Base-by-base conservation (phyloP, 2,329 filamentous ascomycete genomes). In the Cordyceps javanica region DNA sequence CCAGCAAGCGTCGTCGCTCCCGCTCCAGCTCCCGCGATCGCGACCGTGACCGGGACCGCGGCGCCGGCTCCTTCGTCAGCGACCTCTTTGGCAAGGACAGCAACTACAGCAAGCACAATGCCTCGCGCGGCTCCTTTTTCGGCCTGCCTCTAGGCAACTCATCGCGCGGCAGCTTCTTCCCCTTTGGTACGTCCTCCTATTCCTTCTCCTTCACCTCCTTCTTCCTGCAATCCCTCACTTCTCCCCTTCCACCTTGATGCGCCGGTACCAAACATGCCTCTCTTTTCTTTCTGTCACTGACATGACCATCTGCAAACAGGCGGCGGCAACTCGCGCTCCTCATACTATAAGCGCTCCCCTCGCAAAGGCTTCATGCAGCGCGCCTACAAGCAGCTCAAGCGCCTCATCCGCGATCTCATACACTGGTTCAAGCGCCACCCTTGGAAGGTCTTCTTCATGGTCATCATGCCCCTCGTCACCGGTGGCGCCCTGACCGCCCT, bases 401-500 rank as follows among this genome's bases (percentile, higher is more conserved):
- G 88, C 44, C 82, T 96, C 61, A 75, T 96, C 58, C 88, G 88
- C 67, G 87, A 96, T 69, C 84, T 97, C 9, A 79, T 88, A 70
- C 83, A 87, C 70, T 96, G 93, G 74, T 88, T 90, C 66, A 88
- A 90, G 69, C 81, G 85, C 38, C 88, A 97, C 74, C 93, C 92
- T 0, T 75, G 91, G 68, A 95, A 95, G 75, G 89, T 96, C 49
- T 89, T 97, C 76, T 79, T 90, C 77, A 82, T 91, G 61, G 87
- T 96, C 61, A 82, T 97, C 66, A 85, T 97, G 82, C 93, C 93
- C 10, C 80, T 97, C 59, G 77, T 97, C 66, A 91, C 88, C 1
- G 90, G 90, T 53, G 93, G 93, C 32, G 88, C 90, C 28, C 74
- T 97, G 63, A 86, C 86, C 9, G 89, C 88, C 48, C 77, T 97